A percentile compares a stretch with the other conserved stretches of the same genome.
Conservation (phyloP, 306 rosid species). For the Castanopsis chinensis region DNA sequence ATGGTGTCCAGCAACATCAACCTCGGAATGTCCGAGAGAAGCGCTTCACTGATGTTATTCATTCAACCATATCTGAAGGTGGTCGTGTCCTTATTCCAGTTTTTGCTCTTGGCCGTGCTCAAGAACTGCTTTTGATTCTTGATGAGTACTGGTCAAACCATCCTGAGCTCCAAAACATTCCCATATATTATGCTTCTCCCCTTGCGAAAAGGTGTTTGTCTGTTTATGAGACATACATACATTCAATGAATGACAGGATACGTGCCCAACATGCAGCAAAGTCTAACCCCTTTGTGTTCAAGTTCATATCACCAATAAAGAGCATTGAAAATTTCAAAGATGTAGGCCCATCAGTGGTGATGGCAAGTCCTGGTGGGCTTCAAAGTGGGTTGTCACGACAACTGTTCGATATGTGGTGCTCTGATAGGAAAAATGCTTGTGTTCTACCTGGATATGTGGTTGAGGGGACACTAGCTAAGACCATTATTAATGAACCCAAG, state of each 20-base stretch:
- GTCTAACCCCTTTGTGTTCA: slow-evolving; percentile 83
- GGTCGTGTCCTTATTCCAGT: slow-evolving; percentile 94
- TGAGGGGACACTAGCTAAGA: slow-evolving; percentile 91
- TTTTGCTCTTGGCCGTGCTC: slow-evolving; percentile 95
- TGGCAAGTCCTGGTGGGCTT: slow-evolving; percentile 96
- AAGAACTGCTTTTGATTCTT: slow-evolving; percentile 88
- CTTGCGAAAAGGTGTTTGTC: slow-evolving; percentile 88
- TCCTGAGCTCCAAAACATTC: slow-evolving; percentile 86
- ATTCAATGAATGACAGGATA: slow-evolving; percentile 93
- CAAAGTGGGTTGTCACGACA: slow-evolving; percentile 93
- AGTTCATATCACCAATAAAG: slow-evolving; percentile 75
- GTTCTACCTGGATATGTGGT: slow-evolving; percentile 85
- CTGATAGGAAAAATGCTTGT: slow-evolving; percentile 83
- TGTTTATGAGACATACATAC: slow-evolving; percentile 92
- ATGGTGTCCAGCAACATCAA: slow-evolving; percentile 93
- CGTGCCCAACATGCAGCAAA: slow-evolving; percentile 79
- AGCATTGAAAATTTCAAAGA: slow-evolving; percentile 85
- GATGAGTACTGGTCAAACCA: slow-evolving; percentile 96
- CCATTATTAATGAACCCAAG: slow-evolving; percentile 87
- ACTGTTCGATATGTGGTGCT: slow-evolving; percentile 91
- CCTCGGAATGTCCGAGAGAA: slow-evolving; percentile 85
- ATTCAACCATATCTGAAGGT: slow-evolving; percentile 86
- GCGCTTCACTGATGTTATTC: slow-evolving; percentile 87
- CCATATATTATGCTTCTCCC: slow-evolving; percentile 95
- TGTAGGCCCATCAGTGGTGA: slow-evolving; percentile 85